A percentile compares a stretch with the other conserved stretches of the same genome.
Conservation (phyloP, 352 stramenopile genomes). For the Phytophthora crassamura region DNA sequence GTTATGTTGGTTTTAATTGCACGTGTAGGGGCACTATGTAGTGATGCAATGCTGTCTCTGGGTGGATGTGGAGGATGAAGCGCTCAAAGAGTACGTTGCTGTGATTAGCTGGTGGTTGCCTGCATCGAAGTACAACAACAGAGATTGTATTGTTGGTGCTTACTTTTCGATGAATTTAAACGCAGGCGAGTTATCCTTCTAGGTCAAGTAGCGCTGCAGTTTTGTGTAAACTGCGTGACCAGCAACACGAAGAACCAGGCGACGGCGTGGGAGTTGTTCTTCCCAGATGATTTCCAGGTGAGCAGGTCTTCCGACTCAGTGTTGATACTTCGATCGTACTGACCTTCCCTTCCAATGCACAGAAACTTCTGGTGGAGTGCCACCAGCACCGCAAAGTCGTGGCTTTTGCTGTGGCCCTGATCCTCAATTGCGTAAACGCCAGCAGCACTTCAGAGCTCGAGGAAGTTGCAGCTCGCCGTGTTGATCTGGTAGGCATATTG, state of each 20-base stretch:
- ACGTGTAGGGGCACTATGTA: slow-evolving; percentile 47
- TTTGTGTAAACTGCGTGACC: slow-evolving; percentile 73
- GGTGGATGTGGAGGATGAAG: slow-evolving; percentile 67
- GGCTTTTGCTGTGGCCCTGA: slow-evolving; percentile 64
- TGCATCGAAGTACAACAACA: not conserved
- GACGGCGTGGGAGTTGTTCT: slow-evolving; percentile 66
- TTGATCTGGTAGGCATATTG: slow-evolving; percentile 55
- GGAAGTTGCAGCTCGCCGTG: slow-evolving; percentile 33
- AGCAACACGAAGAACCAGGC: slow-evolving; percentile 53
- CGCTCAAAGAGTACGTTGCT: slow-evolving; percentile 43
- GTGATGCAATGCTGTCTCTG: slow-evolving; percentile 55
- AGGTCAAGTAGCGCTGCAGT: slow-evolving; percentile 74
- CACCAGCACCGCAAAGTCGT: slow-evolving; percentile 82
- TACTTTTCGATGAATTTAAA: slow-evolving; percentile 1
- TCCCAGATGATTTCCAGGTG: slow-evolving; percentile 76
- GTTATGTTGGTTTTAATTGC: not conserved
- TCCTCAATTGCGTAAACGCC: slow-evolving; percentile 76
- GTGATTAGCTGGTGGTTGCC: not conserved
- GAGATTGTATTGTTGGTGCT: slow-evolving; percentile 1
- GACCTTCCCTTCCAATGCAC: slow-evolving; percentile 8
- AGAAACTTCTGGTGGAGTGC: slow-evolving; percentile 88
- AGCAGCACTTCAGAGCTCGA: slow-evolving; percentile 31
- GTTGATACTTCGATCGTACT: not conserved
- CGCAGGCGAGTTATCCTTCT: slow-evolving; percentile 57
- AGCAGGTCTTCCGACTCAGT: not conserved